These are phyloP conservation scores for Diaporthe vaccinii DNA, from an alignment of 2,329 filamentous ascomycete genomes.

Conservation along the genomic window DNA sequence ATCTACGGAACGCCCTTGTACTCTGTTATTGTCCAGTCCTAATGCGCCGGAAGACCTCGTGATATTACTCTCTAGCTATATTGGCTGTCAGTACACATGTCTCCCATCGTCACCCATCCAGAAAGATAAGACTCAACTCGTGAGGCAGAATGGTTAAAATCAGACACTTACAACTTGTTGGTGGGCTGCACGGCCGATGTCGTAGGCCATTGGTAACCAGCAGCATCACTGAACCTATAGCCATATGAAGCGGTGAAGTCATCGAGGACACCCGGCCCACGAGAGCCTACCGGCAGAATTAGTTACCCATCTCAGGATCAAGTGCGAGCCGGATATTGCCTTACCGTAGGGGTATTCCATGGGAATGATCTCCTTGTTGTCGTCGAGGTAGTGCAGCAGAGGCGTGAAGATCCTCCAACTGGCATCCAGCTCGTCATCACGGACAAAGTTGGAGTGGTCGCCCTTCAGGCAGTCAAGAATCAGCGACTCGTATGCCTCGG, in stretches of 20 bases:
- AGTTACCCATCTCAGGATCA: constrained; percentile 41
- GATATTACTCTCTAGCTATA: constrained; percentile 36
- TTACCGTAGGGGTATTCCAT: constrained; percentile 99
- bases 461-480: constrained; percentile 98
- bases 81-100: constrained; percentile 20
- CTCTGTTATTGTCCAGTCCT: constrained; percentile 16
- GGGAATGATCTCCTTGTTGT: constrained; percentile 99
- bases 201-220: constrained; percentile 95
- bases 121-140: constrained; percentile 22
- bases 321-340: constrained; percentile 50
- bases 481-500: constrained; percentile 97
- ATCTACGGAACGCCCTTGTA: constrained; percentile 19
- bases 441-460: constrained; percentile 99
- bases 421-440: constrained; percentile 95
- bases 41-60: constrained; percentile 5
- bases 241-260: constrained; percentile 98
- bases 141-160: background rate
- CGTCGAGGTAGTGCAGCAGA: constrained; percentile 96
- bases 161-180: constrained; percentile 82
- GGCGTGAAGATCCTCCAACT: constrained; percentile 99
- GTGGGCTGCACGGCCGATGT: constrained; percentile 73
- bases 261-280: constrained; percentile 94
- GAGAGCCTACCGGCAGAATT: constrained; percentile 77
- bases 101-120: background rate
- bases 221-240: constrained; percentile 98